These are phyloP conservation scores for Synchytrium microbalum DNA, from an alignment of 371 early-diverging fungal species.

Conservation along the genomic window DNA sequence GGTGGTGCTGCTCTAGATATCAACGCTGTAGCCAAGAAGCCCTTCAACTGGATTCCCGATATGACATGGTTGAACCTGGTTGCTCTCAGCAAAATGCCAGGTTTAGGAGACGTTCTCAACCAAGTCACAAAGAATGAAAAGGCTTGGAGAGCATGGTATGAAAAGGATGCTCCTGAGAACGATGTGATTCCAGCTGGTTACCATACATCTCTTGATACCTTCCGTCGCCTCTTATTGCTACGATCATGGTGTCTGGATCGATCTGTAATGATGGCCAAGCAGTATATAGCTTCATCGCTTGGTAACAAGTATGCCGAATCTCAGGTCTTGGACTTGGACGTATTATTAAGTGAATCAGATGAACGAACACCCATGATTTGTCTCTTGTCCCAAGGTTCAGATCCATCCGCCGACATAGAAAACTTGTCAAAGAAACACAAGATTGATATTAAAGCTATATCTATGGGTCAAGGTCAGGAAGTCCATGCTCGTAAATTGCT, in stretches of 20 bases:
- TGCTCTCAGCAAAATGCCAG: conserved; percentile 49
- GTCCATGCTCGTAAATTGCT: conserved; percentile 52
- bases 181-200: conserved; percentile 47
- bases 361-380: conserved; percentile 56
- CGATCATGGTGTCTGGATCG: conserved; percentile 51
- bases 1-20: conserved; percentile 56
- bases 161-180: conserved; percentile 53
- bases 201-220: conserved; percentile 45
- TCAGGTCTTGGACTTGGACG: conserved; percentile 51
- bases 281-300: conserved; percentile 49
- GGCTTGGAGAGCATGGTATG: conserved; percentile 53
- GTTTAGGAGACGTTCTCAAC: conserved; percentile 47
- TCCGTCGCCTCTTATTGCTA: conserved; percentile 43
- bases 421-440: conserved; percentile 49
- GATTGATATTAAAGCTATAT: conserved; percentile 53
- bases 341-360: conserved; percentile 44
- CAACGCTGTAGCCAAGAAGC: conserved; percentile 51
- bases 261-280: conserved; percentile 47
- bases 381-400: conserved; percentile 49
- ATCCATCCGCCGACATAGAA: conserved; percentile 54
- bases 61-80: conserved; percentile 55
- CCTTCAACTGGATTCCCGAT: conserved; percentile 57
- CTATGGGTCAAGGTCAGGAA: conserved; percentile 61
- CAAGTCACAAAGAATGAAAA: conserved; percentile 56
- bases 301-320: conserved; percentile 42